Percentiles rank a stretch among this genome's conserved stretches.
Conservation (phyloP, 306 rosid species). For the Hippophae tibetana region DNA sequence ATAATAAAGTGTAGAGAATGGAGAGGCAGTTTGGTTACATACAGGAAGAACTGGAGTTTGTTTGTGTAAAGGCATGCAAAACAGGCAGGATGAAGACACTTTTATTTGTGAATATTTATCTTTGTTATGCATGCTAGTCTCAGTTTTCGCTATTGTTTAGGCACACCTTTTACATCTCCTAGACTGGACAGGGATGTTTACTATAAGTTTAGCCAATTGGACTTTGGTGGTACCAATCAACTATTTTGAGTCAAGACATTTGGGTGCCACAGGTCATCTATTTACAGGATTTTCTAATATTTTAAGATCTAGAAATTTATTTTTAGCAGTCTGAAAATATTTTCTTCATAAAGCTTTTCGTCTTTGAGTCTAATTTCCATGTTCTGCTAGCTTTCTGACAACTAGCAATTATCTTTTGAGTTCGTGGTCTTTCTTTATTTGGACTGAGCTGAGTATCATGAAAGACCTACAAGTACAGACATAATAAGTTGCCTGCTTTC, state of each 20-base stretch:
- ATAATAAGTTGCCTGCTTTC: too few species aligned
- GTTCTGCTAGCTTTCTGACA: too few species aligned
- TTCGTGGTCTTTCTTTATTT: too few species aligned
- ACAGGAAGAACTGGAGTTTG: neutral
- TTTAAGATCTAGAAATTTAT: neutral
- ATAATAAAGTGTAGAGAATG: neutral
- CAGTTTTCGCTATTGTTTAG: neutral
- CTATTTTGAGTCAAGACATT: neutral
- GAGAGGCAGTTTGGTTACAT: neutral
- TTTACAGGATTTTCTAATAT: too few species aligned
- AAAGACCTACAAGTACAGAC: too few species aligned
- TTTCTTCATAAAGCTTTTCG: too few species aligned
- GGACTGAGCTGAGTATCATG: too few species aligned
- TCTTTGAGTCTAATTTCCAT: too few species aligned
- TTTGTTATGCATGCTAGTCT: neutral
- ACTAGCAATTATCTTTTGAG: too few species aligned
- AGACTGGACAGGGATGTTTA: neutral
- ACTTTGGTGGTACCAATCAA: neutral
- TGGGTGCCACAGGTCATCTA: too few species aligned
- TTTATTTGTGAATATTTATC: neutral
- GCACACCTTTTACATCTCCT: neutral
- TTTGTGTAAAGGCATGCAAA: neutral
- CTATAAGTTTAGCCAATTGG: neutral
- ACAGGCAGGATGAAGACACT: neutral
- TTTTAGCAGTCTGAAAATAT: neutral